Conservation (phyloP, 805 yeast species). For the Kluyveromyces starmeri region DNA sequence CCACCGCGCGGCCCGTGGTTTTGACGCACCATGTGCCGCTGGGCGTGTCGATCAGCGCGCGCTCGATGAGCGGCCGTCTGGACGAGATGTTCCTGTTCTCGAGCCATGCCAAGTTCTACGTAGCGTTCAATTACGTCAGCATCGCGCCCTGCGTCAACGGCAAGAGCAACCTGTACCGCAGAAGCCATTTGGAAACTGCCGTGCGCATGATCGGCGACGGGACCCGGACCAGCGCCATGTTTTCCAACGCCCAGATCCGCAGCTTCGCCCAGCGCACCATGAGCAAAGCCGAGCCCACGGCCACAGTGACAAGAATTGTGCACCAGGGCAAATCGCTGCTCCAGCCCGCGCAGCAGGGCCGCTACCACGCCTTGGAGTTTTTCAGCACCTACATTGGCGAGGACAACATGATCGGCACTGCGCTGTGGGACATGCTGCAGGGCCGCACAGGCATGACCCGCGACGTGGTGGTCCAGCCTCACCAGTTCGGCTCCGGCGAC, state of each 20-base stretch:
- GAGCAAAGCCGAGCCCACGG: constrained; percentile 1
- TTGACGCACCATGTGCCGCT: constrained; percentile 79
- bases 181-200: constrained; percentile 53
- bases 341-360: constrained; percentile 4
- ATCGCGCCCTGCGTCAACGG: constrained; percentile 90
- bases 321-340: constrained; percentile 7
- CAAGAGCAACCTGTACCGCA: constrained; percentile 69
- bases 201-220: constrained; percentile 36
- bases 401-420: constrained; percentile 86
- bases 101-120: constrained; percentile 79
- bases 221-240: constrained; percentile 5
- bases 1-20: constrained; percentile 38
- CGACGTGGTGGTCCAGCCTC: constrained; percentile 74
- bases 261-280: constrained; percentile 6
- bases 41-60: constrained; percentile 35
- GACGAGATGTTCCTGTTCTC: constrained; percentile 83
- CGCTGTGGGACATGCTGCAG: constrained; percentile 60
- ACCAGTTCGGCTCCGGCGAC: constrained; percentile 33
- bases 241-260: constrained; percentile 6
- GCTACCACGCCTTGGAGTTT: constrained; percentile 44
- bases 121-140: constrained; percentile 61
- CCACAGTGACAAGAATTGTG: background rate
- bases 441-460: constrained; percentile 72
- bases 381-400: constrained; percentile 83
- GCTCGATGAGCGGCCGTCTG: constrained; percentile 51